Base-by-base conservation (phyloP, 345 rosid genomes). In the Populus deltoides region DNA sequence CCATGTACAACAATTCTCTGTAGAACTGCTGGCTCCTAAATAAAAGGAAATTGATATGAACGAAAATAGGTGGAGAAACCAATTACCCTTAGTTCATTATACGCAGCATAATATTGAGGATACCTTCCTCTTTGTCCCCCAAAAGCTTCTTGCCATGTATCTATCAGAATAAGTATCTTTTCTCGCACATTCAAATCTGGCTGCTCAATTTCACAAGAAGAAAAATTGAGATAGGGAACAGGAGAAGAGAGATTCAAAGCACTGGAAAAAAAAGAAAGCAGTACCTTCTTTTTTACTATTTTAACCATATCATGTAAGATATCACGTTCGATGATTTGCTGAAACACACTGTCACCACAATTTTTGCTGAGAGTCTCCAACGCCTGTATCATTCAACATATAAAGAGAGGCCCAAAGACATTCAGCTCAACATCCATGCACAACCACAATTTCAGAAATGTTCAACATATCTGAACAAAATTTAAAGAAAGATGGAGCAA, bases 271-370 rank as follows among this genome's bases (percentile, higher is more conserved):
- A 59, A 72, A 65, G 71, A 77, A 82, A 35, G 53, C 8, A 33
- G 20, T n/a, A 93, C 99, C 99, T 92, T 96, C 86, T 93, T 96
- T 87, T 96, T 96, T 68, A 96, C 97, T 75, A 93, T 89, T 84
- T 93, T 96, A 80, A 96, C 97, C 99, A 96, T 96, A 65, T 96
- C 99, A 81, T 82, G 97, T 76, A 96, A 85, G 81, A 96, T 91
- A 77, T 92, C 97, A 49, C 99, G 97, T 81, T 96, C 99, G 22
- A 87, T 83, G 29, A 96, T 96, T 86, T 84, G 97, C 90, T 90
- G 94, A 83, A 89, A 90, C 67, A 96, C 88, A 81, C 79, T 86
- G 75, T 96, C 98, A 2, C 97, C 97, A 78, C 99, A 96, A 68
- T 93, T 96, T 88, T 96, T 96, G 89, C 97, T 92, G 66, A 96